phyloP scores from a whole-genome alignment of 2,329 filamentous ascomycete species.

The Clathrospora elynae region DNA sequence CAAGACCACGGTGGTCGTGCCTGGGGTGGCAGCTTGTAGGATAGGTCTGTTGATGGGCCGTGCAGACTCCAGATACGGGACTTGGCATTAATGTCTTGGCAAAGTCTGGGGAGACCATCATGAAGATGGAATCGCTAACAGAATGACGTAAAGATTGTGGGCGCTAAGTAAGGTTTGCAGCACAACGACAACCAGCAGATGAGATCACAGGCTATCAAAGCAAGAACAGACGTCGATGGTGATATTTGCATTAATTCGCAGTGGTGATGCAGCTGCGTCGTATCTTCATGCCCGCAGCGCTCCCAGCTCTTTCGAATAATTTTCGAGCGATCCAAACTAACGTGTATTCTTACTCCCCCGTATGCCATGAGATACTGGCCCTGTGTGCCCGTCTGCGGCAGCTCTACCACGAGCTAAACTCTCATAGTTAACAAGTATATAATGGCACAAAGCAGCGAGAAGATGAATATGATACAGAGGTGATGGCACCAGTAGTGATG shows the following conservation, averaged over 20 bases:
- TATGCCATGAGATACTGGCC: conserved; percentile 13
- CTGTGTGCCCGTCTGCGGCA: conserved; percentile 5
- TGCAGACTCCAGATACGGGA: too few relatives aligned
- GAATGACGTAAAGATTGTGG: too few relatives aligned
- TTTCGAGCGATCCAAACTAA: conserved; percentile 2
- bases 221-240: not conserved
- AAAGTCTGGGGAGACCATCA: too few relatives aligned
- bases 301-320: conserved; percentile 17
- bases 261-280: conserved; percentile 18
- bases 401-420: conserved; percentile 9
- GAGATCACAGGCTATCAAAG: too few relatives aligned
- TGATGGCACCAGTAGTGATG: conserved; percentile 25
- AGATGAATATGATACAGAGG: conserved; percentile 29
- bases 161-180: too few relatives aligned
- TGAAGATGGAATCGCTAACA: too few relatives aligned
- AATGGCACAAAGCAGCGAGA: conserved; percentile 27
- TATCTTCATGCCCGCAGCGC: conserved; percentile 11
- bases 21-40: too few relatives aligned
- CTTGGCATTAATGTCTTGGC: too few relatives aligned
- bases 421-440: conserved; percentile 24
- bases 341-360: conserved; percentile 1
- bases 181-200: too few relatives aligned
- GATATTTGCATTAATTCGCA: conserved; percentile 9
- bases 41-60: too few relatives aligned
- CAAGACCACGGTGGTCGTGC: too few relatives aligned